Conservation (phyloP, 2,329 filamentous ascomycete species). For the Tolypocladium inflatum region DNA sequence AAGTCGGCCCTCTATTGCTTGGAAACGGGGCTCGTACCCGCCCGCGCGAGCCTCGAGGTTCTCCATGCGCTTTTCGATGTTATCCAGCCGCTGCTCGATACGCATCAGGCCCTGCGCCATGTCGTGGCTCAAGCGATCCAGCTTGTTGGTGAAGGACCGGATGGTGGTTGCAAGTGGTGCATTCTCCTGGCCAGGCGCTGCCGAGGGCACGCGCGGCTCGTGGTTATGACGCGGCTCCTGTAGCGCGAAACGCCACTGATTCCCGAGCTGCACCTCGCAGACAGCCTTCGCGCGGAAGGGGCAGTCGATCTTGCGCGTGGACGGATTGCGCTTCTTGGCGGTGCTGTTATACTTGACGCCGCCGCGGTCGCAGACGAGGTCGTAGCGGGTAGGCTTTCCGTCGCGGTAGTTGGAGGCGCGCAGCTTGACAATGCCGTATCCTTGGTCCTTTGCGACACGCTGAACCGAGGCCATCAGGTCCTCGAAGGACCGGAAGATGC, state of each 20-base stretch:
- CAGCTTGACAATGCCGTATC: constrained; percentile 53
- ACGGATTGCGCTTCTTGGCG: constrained; percentile 54
- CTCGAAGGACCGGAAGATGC: constrained; percentile 50
- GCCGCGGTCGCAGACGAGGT: constrained; percentile 53
- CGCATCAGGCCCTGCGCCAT: constrained; percentile 41
- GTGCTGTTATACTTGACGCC: constrained; percentile 57
- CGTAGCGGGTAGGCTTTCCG: constrained; percentile 52
- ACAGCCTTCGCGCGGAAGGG: constrained; percentile 55
- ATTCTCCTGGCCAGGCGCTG: constrained; percentile 45
- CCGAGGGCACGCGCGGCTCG: constrained; percentile 46
- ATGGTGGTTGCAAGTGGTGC: constrained; percentile 48
- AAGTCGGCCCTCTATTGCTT: constrained; percentile 30
- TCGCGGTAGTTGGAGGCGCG: constrained; percentile 55
- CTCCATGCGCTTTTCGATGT: constrained; percentile 46
- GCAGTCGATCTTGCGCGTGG: constrained; percentile 54
- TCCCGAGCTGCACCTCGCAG: constrained; percentile 51
- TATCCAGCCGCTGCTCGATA: constrained; percentile 39
- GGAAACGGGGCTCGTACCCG: constrained; percentile 34
- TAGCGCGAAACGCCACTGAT: constrained; percentile 55
- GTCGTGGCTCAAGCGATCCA: constrained; percentile 50
- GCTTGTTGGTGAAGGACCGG: constrained; percentile 48
- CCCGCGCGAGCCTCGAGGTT: constrained; percentile 37
- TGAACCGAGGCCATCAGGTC: constrained; percentile 49
- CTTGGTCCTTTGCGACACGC: constrained; percentile 51
- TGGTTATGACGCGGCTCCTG: constrained; percentile 53